These are phyloP conservation scores for Colletotrichum sansevieriae DNA, from an alignment of 2,329 filamentous ascomycete species.

Conservation along the genomic window DNA sequence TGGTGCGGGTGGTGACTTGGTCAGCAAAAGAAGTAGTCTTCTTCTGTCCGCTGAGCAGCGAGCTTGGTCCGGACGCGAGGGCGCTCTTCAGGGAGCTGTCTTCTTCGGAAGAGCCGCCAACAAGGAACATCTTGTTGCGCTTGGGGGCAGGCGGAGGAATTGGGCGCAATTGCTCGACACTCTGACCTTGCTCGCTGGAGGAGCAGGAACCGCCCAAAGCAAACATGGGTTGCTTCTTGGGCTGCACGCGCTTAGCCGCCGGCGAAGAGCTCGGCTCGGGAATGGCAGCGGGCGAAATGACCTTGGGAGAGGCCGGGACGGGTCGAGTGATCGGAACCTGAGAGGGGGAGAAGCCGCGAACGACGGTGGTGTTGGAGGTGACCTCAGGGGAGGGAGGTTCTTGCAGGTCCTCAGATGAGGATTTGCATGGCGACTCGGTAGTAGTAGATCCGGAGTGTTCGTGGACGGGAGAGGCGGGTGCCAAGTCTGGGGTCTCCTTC, in stretches of 20 bases:
- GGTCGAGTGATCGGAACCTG: conserved; percentile 67
- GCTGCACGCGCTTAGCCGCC: conserved; percentile 75
- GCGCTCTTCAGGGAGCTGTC: conserved; percentile 78
- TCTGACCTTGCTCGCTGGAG: conserved; percentile 70
- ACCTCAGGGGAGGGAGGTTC: conserved; percentile 58
- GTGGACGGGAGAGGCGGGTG: conserved; percentile 49
- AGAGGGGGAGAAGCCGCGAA: conserved; percentile 88
- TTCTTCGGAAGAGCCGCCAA: conserved; percentile 77
- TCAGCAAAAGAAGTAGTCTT: conserved; percentile 89
- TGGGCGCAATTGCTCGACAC: conserved; percentile 58
- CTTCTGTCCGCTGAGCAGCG: conserved; percentile 64
- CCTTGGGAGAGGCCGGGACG: conserved; percentile 63
- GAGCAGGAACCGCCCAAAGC: conserved; percentile 85
- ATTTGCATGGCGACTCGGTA: conserved; percentile 67
- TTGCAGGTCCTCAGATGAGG: conserved; percentile 68
- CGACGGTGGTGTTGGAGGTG: conserved; percentile 72
- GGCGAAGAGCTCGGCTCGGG: conserved; percentile 71
- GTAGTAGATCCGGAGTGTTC: conserved; percentile 60
- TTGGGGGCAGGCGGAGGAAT: conserved; percentile 48
- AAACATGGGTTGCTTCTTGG: conserved; percentile 75
- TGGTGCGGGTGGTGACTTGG: conserved; percentile 77
- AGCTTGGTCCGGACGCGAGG: conserved; percentile 58
- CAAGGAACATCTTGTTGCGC: conserved; percentile 62
- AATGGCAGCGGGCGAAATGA: conserved; percentile 67
- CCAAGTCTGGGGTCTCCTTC: conserved; percentile 57